Conservation (phyloP, 2,329 filamentous ascomycete genomes). For the Exophiala dermatitidis region DNA sequence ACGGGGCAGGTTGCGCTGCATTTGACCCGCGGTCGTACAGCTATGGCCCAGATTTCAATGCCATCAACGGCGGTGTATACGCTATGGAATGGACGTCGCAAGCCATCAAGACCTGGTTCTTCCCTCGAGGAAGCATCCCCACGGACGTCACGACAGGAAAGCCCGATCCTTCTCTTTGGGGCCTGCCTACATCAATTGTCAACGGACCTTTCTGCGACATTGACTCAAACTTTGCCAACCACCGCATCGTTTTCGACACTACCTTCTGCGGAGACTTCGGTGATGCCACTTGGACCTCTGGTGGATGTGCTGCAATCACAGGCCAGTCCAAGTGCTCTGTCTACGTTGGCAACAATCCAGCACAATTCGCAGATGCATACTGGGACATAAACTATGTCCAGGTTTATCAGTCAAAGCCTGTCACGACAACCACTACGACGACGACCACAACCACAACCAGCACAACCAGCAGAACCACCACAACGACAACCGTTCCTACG, state of each 20-base stretch:
- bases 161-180: conserved; percentile 37
- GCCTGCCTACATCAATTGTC: conserved; percentile 41
- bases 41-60: conserved; percentile 51
- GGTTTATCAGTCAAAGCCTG: conserved; percentile 44
- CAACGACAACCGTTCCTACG: neutral
- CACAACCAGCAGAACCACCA: conserved; percentile 4
- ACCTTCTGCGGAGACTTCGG: conserved; percentile 52
- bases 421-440: conserved; percentile 11
- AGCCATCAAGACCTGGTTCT: conserved; percentile 64
- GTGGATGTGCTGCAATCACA: conserved; percentile 53
- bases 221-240: conserved; percentile 34
- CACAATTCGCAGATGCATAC: conserved; percentile 61
- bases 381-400: conserved; percentile 66
- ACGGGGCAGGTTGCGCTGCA: conserved; percentile 37
- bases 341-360: conserved; percentile 63
- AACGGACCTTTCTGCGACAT: conserved; percentile 34
- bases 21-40: conserved; percentile 23
- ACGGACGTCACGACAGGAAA: conserved; percentile 41
- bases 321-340: conserved; percentile 53
- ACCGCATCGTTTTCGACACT: conserved; percentile 45
- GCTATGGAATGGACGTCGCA: conserved; percentile 68
- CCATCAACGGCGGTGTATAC: conserved; percentile 45
- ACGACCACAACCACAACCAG: conserved; percentile 11
- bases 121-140: conserved; percentile 41
- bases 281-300: conserved; percentile 44